A percentile compares a stretch with the other conserved stretches of the same genome.
Evolutionary conservation across 2,329 filamentous ascomycete species (phyloP).

Genomic region (Phyllosticta citrichinensis): DNA sequence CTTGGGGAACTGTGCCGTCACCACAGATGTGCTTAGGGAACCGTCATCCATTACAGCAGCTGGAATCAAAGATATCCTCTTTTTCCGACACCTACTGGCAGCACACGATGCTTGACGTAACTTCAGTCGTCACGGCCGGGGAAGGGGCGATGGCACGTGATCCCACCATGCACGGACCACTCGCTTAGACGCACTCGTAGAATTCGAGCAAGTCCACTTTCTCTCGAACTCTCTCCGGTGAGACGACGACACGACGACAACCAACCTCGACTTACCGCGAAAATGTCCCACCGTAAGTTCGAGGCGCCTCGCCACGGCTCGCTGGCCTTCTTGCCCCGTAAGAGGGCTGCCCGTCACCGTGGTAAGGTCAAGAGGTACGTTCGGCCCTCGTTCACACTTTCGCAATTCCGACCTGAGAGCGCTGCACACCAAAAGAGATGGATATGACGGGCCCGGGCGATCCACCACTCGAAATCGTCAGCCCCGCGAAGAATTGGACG

Average conservation of each 20-base stretch:
- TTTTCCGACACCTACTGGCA: too few species aligned
- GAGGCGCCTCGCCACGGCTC: conserved; percentile 88
- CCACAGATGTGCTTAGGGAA: too few species aligned
- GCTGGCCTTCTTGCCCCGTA: conserved; percentile 52
- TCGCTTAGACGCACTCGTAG: conserved; percentile 3
- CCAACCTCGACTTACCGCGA: not conserved
- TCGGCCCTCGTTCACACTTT: conserved; percentile 1
- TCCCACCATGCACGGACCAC: not conserved
- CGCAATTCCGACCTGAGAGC: conserved; percentile 4
- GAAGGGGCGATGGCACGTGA: not conserved
- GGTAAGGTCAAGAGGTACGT: conserved; percentile 98
- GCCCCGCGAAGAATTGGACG: not conserved
- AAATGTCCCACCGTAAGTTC: conserved; percentile 55
- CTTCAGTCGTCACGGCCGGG: not conserved
- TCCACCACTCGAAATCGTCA: not conserved
- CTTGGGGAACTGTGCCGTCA: too few species aligned
- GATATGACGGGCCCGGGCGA: not conserved
- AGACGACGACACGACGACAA: conserved; percentile 10
- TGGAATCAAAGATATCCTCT: too few species aligned
- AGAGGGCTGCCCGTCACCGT: conserved; percentile 87
- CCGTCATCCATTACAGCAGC: too few species aligned
- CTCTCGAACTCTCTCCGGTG: not conserved
- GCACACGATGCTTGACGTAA: too few species aligned
- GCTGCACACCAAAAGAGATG: not conserved
- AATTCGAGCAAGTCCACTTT: conserved; percentile 1